These are phyloP conservation scores for Didymosphaeria variabile DNA, from an alignment of 2,329 filamentous ascomycete species.

Conservation along the genomic window DNA sequence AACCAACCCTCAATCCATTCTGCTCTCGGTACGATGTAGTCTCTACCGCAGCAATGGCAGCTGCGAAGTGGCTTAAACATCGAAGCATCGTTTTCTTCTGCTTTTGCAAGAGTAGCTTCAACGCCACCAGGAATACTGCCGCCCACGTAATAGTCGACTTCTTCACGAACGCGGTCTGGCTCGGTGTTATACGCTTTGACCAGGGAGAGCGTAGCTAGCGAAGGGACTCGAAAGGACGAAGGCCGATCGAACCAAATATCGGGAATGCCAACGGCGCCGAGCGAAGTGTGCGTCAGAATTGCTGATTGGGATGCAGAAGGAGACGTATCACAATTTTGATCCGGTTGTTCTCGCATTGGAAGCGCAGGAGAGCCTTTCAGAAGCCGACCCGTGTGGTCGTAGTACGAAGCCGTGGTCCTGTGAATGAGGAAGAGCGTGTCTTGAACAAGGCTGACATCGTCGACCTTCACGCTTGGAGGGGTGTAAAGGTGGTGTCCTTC, in stretches of 20 bases:
- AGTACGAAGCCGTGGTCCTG: conserved; percentile 33
- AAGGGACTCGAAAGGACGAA: conserved; percentile 17
- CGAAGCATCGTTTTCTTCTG: conserved; percentile 24
- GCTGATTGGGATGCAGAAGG: conserved; percentile 15
- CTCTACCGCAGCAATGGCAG: conserved; percentile 38
- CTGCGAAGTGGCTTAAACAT: conserved; percentile 31
- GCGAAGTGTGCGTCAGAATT: conserved; percentile 32
- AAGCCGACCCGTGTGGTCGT: conserved; percentile 28
- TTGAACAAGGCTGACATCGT: not conserved
- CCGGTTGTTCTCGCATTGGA: not conserved
- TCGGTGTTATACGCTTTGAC: conserved; percentile 11
- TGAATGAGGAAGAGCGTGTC: conserved; percentile 16
- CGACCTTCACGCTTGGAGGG: not conserved
- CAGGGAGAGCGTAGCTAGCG: conserved; percentile 2
- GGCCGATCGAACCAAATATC: conserved; percentile 29
- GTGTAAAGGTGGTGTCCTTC: not conserved
- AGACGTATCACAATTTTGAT: not conserved
- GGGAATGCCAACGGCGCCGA: conserved; percentile 29
- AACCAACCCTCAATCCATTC: conserved; percentile 47
- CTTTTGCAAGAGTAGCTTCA: conserved; percentile 14
- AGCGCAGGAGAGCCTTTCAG: conserved; percentile 23
- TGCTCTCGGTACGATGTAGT: conserved; percentile 39
- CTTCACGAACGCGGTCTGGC: not conserved
- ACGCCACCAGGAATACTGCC: conserved; percentile 20
- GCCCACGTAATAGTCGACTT: not conserved